Percentiles rank a stretch among this genome's conserved stretches.
These are phyloP conservation scores for Lachnellula hyalina DNA, from an alignment of 2,329 filamentous ascomycete genomes.

Conservation along the genomic window DNA sequence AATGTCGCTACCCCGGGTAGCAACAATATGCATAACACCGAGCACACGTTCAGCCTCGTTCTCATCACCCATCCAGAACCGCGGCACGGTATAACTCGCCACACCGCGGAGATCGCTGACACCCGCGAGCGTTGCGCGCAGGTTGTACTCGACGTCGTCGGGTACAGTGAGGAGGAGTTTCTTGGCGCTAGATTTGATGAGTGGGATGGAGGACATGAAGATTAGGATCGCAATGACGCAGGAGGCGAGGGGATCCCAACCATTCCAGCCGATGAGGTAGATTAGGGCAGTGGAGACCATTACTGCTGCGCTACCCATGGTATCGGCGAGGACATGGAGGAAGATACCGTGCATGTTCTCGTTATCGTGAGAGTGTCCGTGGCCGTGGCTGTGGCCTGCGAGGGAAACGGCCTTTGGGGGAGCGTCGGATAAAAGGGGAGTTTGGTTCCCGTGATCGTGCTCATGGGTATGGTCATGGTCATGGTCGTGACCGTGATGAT, in stretches of 20 bases:
- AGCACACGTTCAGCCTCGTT: conserved; percentile 52
- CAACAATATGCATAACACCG: conserved; percentile 82
- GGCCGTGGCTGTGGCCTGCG: conserved; percentile 33
- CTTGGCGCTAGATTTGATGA: conserved; percentile 79
- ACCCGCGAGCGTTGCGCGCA: conserved; percentile 80
- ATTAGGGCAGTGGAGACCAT: conserved; percentile 88
- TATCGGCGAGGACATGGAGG: conserved; percentile 90
- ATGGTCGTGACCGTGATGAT: conserved; percentile 25
- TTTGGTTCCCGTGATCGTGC: conserved; percentile 17
- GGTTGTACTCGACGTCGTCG: conserved; percentile 76
- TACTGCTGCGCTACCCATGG: conserved; percentile 87
- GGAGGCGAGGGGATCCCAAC: conserved; percentile 91
- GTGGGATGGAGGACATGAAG: conserved; percentile 82
- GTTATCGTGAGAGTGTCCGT: conserved; percentile 65
- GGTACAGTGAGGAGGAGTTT: conserved; percentile 80
- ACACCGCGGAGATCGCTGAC: conserved; percentile 80
- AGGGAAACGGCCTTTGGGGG: conserved; percentile 15
- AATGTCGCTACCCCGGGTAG: conserved; percentile 63
- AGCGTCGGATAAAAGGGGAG: conserved; percentile 9
- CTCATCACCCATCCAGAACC: conserved; percentile 86
- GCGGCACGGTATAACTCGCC: conserved; percentile 75
- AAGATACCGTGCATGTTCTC: conserved; percentile 99
- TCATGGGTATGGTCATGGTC: conserved; percentile 30
- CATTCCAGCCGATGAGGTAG: conserved; percentile 81
- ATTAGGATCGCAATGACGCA: conserved; percentile 92